phyloP scores from a whole-genome alignment of 192 early-diverging fungal species.

The Geosiphon pyriformis region DNA sequence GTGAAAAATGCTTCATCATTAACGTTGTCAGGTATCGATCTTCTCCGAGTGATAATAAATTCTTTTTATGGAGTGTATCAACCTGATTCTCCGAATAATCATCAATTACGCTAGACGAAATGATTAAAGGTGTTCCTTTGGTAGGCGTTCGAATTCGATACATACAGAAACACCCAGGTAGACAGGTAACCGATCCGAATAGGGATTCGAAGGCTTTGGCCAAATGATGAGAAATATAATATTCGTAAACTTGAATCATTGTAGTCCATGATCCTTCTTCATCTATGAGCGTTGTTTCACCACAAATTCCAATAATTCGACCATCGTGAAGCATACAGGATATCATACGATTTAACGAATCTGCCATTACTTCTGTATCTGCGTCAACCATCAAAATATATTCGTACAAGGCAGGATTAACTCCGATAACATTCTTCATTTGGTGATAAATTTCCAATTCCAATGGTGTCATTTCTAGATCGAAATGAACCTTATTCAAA shows the following conservation, averaged over 20 bases:
- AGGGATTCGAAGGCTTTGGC: constrained; percentile 83
- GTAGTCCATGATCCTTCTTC: constrained; percentile 89
- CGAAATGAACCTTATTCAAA: constrained; percentile 88
- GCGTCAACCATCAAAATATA: constrained; percentile 77
- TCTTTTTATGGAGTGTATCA: constrained; percentile 97
- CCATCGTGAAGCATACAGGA: constrained; percentile 76
- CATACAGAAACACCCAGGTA: constrained; percentile 86
- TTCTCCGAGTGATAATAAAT: constrained; percentile 91
- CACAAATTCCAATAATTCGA: constrained; percentile 84
- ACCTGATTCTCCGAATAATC: constrained; percentile 90
- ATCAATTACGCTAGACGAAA: constrained; percentile 69
- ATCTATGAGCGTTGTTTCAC: constrained; percentile 87
- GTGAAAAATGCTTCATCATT: constrained; percentile 96
- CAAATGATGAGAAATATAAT: constrained; percentile 88
- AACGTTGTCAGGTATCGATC: constrained; percentile 96
- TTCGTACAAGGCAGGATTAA: constrained; percentile 74
- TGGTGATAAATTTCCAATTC: constrained; percentile 96
- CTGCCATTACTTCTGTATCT: constrained; percentile 75
- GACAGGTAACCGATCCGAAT: constrained; percentile 76
- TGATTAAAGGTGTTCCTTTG: constrained; percentile 72
- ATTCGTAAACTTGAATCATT: constrained; percentile 97
- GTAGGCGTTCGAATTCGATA: constrained; percentile 66
- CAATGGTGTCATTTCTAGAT: constrained; percentile 84
- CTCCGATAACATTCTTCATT: constrained; percentile 95
- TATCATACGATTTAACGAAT: constrained; percentile 85